phyloP scores from a whole-genome alignment of 176 grass and related monocot genomes.

The Juncus inflexus region DNA sequence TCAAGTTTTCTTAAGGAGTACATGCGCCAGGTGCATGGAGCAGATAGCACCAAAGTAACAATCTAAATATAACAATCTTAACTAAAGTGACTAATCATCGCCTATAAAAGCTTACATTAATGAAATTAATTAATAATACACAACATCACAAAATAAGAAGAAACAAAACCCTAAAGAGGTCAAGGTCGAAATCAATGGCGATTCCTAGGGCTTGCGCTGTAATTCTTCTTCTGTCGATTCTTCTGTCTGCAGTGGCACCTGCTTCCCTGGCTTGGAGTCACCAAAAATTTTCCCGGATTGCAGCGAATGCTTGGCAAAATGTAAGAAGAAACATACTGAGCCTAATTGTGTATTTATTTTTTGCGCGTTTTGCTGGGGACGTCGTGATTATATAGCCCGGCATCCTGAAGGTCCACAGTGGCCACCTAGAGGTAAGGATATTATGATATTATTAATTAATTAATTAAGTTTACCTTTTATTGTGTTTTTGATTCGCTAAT shows the following conservation, averaged over 20 bases:
- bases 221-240: constrained; percentile 1
- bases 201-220: constrained; percentile 8
- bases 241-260: constrained; percentile 3
- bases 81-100: background rate
- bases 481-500: too few relatives aligned
- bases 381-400: too few relatives aligned
- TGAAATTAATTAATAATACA: background rate
- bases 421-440: too few relatives aligned
- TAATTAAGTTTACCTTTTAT: too few relatives aligned
- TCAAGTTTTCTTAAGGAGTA: too few relatives aligned
- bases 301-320: background rate
- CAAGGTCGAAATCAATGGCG: background rate
- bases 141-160: background rate
- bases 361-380: too few relatives aligned
- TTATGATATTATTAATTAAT: too few relatives aligned
- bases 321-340: background rate
- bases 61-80: too few relatives aligned
- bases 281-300: background rate
- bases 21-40: too few relatives aligned
- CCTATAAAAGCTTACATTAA: constrained; percentile 1
- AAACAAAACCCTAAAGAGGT: background rate
- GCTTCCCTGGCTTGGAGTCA: background rate
- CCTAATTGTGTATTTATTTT: background rate
- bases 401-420: too few relatives aligned
- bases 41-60: too few relatives aligned